A percentile compares a stretch with the other conserved stretches of the same genome.
Evolutionary conservation across 2,329 filamentous ascomycete species (phyloP).

Genomic region (Aspergillus candidus): DNA sequence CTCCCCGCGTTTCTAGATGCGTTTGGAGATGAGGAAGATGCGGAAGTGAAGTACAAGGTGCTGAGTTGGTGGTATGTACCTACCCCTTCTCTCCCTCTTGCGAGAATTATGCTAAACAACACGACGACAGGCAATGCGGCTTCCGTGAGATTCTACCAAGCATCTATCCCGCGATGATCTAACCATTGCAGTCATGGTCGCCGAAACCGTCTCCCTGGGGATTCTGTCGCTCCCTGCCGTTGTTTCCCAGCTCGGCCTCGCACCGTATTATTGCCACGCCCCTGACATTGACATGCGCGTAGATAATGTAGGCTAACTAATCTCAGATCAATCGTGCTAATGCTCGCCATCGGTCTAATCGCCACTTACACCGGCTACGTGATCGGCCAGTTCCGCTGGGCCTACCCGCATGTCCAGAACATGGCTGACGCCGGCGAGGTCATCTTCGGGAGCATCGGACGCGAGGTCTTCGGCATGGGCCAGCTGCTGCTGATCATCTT

Average conservation of each 20-base stretch:
- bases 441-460: constrained; percentile 54
- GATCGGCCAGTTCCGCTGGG: constrained; percentile 51
- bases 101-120: too few relatives aligned
- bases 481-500: constrained; percentile 59
- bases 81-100: too few relatives aligned
- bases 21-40: constrained; percentile 29
- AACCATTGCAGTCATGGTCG: constrained; percentile 43
- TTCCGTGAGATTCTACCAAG: constrained; percentile 24
- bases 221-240: constrained; percentile 49
- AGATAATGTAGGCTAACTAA: neutral
- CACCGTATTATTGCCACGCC: constrained; percentile 32
- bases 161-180: constrained; percentile 1
- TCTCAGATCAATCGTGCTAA: constrained; percentile 39
- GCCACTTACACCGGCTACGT: constrained; percentile 53
- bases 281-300: too few relatives aligned
- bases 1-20: constrained; percentile 17
- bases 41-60: constrained; percentile 45
- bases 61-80: constrained; percentile 37
- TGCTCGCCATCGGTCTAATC: constrained; percentile 47
- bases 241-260: constrained; percentile 46
- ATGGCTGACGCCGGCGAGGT: constrained; percentile 61
- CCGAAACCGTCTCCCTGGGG: constrained; percentile 51
- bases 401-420: constrained; percentile 52
- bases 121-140: constrained; percentile 29
- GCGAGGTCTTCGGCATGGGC: constrained; percentile 55